Evolutionary conservation across 2,329 filamentous ascomycete species (phyloP).

Genomic region (Xylaria sp.): DNA sequence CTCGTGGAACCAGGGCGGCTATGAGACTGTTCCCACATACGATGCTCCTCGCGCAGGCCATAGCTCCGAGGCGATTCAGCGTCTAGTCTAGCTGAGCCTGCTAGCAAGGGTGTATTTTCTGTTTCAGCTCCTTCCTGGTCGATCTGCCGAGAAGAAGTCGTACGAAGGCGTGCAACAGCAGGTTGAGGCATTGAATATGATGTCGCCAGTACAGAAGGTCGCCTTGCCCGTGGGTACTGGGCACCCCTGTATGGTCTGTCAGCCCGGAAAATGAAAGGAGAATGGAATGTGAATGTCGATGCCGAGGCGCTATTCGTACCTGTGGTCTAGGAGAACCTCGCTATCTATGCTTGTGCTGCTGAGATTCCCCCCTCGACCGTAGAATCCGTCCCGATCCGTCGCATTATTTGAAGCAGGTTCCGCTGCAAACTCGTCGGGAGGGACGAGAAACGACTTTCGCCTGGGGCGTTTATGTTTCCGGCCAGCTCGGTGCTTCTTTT

Average conservation of each 20-base stretch:
- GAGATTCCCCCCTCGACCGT: conserved; percentile 66
- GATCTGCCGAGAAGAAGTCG: conserved; percentile 31
- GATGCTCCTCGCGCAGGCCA: conserved; percentile 56
- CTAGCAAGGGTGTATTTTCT: conserved; percentile 67
- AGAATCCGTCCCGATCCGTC: conserved; percentile 56
- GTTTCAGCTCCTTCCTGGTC: conserved; percentile 59
- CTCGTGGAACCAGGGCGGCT: conserved; percentile 62
- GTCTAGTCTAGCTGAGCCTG: conserved; percentile 55
- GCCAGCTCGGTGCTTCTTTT: conserved; percentile 79
- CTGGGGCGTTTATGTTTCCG: conserved; percentile 78
- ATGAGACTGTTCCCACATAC: conserved; percentile 45
- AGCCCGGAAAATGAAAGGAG: not conserved
- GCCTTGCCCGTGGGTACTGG: conserved; percentile 67
- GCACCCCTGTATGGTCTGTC: conserved; percentile 38
- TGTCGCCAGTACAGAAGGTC: conserved; percentile 61
- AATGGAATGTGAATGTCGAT: not conserved
- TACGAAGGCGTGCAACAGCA: conserved; percentile 44
- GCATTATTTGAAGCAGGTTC: conserved; percentile 39
- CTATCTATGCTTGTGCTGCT: conserved; percentile 92
- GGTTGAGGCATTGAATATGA: conserved; percentile 42
- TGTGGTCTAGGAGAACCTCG: conserved; percentile 86
- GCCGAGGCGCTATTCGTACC: conserved; percentile 50
- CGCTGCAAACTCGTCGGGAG: conserved; percentile 64
- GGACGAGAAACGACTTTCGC: conserved; percentile 81
- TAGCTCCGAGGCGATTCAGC: conserved; percentile 51